These are phyloP conservation scores for Esteya vermicola DNA, from an alignment of 2,329 filamentous ascomycete genomes.

Conservation along the genomic window DNA sequence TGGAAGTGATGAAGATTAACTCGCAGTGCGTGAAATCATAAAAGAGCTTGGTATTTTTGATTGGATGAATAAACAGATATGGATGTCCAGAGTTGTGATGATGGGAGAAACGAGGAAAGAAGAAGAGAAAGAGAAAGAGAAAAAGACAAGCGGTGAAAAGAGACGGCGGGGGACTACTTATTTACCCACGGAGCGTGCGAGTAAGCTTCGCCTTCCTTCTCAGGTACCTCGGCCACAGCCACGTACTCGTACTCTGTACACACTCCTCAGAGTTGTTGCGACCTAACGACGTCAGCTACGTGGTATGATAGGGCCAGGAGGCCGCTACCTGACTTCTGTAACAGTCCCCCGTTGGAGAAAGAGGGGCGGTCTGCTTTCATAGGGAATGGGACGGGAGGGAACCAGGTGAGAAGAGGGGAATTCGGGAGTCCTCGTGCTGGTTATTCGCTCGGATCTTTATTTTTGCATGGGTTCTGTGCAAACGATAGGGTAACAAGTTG, in stretches of 20 bases:
- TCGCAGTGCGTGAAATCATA: neutral
- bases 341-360: neutral
- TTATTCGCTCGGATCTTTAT: too few species aligned
- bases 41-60: neutral
- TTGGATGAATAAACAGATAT: too few species aligned
- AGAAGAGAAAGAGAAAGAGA: neutral
- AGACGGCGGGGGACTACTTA: neutral
- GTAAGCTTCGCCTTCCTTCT: too few species aligned
- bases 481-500: too few species aligned
- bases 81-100: neutral
- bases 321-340: neutral
- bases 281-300: neutral
- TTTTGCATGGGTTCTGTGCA: too few species aligned
- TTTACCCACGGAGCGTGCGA: too few species aligned
- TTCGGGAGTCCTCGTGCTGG: too few species aligned
- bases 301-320: neutral
- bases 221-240: neutral
- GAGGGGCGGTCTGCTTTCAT: too few species aligned
- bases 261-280: neutral
- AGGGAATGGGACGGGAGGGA: too few species aligned
- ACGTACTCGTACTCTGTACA: neutral
- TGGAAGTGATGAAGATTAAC: neutral
- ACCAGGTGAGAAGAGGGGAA: too few species aligned
- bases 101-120: neutral
- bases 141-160: neutral